Evolutionary conservation across 2,329 filamentous ascomycete genomes (phyloP).

Genomic region (Salinomyces thailandicus): DNA sequence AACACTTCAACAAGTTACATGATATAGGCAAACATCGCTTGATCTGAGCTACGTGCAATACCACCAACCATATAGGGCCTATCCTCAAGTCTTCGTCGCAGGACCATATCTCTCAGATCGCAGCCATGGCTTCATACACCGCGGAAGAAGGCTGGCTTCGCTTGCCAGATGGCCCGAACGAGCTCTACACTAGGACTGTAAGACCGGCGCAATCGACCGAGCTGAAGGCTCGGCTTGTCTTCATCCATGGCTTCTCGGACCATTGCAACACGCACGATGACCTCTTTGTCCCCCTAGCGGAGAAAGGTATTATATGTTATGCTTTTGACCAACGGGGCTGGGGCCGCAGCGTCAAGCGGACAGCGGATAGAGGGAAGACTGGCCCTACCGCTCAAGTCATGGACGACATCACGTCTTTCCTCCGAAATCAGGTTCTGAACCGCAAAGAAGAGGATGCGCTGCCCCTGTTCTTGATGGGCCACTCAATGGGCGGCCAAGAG

Average conservation of each 20-base stretch:
- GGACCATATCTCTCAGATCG: too few species aligned
- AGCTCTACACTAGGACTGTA: conserved; percentile 54
- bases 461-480: conserved; percentile 76
- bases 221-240: conserved; percentile 59
- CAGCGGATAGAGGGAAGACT: conserved; percentile 57
- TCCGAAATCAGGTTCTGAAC: conserved; percentile 34
- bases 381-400: conserved; percentile 65
- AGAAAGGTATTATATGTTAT: conserved; percentile 62
- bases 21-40: too few species aligned
- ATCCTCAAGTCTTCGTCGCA: too few species aligned
- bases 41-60: too few species aligned
- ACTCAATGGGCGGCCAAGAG: conserved; percentile 83
- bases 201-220: conserved; percentile 41
- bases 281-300: conserved; percentile 61
- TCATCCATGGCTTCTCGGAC: conserved; percentile 86
- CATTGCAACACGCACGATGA: conserved; percentile 65
- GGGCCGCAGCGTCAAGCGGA: conserved; percentile 59
- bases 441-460: conserved; percentile 25
- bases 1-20: too few species aligned
- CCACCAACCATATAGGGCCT: too few species aligned
- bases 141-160: conserved; percentile 44
- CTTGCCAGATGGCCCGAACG: conserved; percentile 38
- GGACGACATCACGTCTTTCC: conserved; percentile 67
- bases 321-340: conserved; percentile 81
- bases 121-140: conserved; percentile 6